Percentiles rank a stretch among this genome's conserved stretches.
These are phyloP conservation scores for Ustilago hordei DNA, from an alignment of 1,284 basidiomycete genomes.

Conservation along the genomic window DNA sequence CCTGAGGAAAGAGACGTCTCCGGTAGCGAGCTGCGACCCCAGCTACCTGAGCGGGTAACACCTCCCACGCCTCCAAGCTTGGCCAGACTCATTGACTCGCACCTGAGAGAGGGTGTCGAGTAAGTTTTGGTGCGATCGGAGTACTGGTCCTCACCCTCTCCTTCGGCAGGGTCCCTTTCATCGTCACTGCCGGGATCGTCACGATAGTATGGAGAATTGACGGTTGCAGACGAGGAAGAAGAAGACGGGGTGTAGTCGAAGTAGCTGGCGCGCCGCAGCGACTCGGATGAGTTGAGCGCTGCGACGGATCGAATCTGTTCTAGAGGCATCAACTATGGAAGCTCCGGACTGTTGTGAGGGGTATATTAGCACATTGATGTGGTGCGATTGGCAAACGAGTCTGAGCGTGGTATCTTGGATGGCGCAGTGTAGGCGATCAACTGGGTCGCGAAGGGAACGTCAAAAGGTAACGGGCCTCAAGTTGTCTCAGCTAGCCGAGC, in stretches of 20 bases:
- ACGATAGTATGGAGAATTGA: conserved; percentile 12
- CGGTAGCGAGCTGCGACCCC: conserved; percentile 47
- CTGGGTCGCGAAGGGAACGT: not conserved
- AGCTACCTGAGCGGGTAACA: conserved; percentile 61
- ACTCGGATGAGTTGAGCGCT: conserved; percentile 49
- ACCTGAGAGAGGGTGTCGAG: conserved; percentile 26
- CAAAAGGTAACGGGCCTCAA: not conserved
- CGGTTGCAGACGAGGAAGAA: not conserved
- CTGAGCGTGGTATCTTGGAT: not conserved
- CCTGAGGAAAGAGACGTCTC: conserved; percentile 23
- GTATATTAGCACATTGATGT: conserved; percentile 28
- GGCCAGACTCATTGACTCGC: conserved; percentile 50
- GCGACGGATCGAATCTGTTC: conserved; percentile 55
- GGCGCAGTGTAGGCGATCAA: not conserved
- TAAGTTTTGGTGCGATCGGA: conserved; percentile 17
- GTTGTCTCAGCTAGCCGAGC: not conserved
- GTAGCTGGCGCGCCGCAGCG: conserved; percentile 45
- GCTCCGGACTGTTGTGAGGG: conserved; percentile 6
- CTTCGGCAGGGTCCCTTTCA: conserved; percentile 21
- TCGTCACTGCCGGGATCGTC: conserved; percentile 28
- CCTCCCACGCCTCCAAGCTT: conserved; percentile 62
- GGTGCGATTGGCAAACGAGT: not conserved
- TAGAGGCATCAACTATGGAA: conserved; percentile 43
- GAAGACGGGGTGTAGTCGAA: conserved; percentile 17
- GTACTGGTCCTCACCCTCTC: conserved; percentile 23